Base-by-base conservation (phyloP, 1,139 yeast genomes). In the Groenewaldozyma sp. region DNA sequence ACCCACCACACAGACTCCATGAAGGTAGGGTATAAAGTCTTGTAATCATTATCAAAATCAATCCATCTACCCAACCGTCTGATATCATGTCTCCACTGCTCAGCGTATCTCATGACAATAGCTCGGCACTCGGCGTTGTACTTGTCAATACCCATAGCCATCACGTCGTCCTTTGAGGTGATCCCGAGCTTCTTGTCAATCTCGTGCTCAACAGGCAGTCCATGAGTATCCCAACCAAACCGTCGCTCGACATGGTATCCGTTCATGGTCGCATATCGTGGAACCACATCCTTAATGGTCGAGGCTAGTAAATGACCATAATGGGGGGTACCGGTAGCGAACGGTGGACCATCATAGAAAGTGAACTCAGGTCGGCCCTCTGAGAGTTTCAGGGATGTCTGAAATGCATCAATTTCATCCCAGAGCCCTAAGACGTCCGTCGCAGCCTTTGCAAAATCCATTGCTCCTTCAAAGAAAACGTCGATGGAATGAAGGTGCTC, bases 1-100 rank as follows among this genome's bases (percentile, higher is more conserved):
- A 87, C 95, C 98, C 98, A 91, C 99, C 99, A 91, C 41, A 81
- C 93, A 35, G 96, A 82, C 68, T 91, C 98, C 99, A 91, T 91
- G 55, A 84, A 91, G 44, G 78, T 71, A 32, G 97, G 96, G 61
- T 93, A 87, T 65, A 93, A 72, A 18, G 98, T 91, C 70, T 93
- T 93, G 73, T 91, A 91, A 66, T 91, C 99, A 60, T 91, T 86
- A 60, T 91, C 98, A 69, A 91, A 91, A 67, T 91, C 99, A 60
- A 91, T 88, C 99, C 99, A 91, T 65, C 99, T 82, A 48, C 97
- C 99, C 52, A 91, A 67, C 65, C 97, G 82, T 44, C 86, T 88
- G 55, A 91, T 83, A 52, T 94, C 87, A 50, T 73, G 71, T 59
- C 94, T 75, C 99, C 99, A 91, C 55, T 88, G 96, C 37, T 70